These are phyloP conservation scores for Erysimum cheiri DNA, from an alignment of 441 rosid genomes.

Conservation along the genomic window DNA sequence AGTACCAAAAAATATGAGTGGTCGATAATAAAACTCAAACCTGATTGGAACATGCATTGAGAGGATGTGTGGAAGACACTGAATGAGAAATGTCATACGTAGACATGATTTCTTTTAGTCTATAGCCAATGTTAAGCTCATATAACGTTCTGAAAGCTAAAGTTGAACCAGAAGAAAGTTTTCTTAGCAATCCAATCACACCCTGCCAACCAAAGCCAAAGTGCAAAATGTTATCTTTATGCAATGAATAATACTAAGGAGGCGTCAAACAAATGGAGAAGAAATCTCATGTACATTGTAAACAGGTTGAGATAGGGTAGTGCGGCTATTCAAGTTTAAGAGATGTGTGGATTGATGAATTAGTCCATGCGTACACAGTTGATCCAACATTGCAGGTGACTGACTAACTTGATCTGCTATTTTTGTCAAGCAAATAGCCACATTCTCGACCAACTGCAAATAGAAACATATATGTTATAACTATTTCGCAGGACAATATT, in stretches of 20 bases:
- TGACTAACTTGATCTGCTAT: constrained; percentile 75
- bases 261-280: constrained; percentile 20
- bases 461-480: constrained; percentile 26
- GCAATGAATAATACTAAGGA: not conserved
- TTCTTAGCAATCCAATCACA: constrained; percentile 86
- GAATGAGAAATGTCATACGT: constrained; percentile 74
- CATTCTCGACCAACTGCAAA: constrained; percentile 92
- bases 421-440: constrained; percentile 81
- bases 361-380: constrained; percentile 84
- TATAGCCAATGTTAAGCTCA: constrained; percentile 81
- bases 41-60: constrained; percentile 80
- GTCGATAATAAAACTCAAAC: constrained; percentile 47
- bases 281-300: constrained; percentile 67
- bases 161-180: constrained; percentile 77
- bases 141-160: constrained; percentile 79
- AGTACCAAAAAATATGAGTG: constrained; percentile 16
- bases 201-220: constrained; percentile 66
- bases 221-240: constrained; percentile 22
- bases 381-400: constrained; percentile 78
- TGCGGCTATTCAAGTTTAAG: constrained; percentile 72
- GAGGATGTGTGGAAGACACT: constrained; percentile 61
- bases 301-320: constrained; percentile 78
- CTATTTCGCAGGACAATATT: not conserved
- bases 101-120: constrained; percentile 82
- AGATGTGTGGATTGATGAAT: constrained; percentile 71